Base-by-base conservation (phyloP, 805 yeast genomes). In the Cyberlindnera euphorbiiphila region DNA sequence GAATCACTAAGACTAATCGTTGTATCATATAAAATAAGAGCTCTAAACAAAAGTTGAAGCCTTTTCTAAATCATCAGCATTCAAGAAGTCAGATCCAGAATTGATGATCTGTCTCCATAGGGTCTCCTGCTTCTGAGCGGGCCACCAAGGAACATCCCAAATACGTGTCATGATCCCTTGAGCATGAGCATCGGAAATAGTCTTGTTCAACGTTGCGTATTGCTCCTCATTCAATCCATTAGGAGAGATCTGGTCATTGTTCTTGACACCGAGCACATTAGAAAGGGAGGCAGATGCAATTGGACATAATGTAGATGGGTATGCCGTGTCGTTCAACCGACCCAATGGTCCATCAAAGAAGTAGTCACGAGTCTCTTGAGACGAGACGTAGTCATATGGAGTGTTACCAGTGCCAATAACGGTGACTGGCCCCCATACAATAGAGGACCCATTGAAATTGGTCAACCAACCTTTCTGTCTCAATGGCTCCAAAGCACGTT, bases 71-170 rank as follows among this genome's bases (percentile, higher is more conserved):
- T 81, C 83, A 57, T 84, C 88, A 2, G 77, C 78, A 51, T 82
- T 83, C 33, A 83, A 54, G 45, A 76, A 71, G 50, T 82, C 88
- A 13, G 74, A 66, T 3, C 77, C 79, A 18, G 67, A 46, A 16
- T 58, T 61, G 32, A 68, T 55, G 6, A 78, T 61, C 42, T 72
- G 76, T 44, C 63, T 53, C 74, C 80, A 74, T 26, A 79, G 65
- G 5, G 57, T 54, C 27, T 71, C 56, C 43, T 74, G 67, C 25
- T 64, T 57, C 14, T 53, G 45, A 4, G 61, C 59, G 8, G 93
- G 89, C 89, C 89, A 84, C 50, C 70, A 68, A 2, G 83, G 74
- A 12, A 76, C 78, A 20, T 81, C 89, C 91, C 91, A 83, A 26
- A 82, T 60, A 42, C 93, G 63, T 0, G 88, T 77, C 48, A 67